Evolutionary conservation across 1,284 basidiomycete genomes (phyloP), one percentile per base, ranked within the genome.

Genomic region (Anthracocystis walkeri): DNA sequence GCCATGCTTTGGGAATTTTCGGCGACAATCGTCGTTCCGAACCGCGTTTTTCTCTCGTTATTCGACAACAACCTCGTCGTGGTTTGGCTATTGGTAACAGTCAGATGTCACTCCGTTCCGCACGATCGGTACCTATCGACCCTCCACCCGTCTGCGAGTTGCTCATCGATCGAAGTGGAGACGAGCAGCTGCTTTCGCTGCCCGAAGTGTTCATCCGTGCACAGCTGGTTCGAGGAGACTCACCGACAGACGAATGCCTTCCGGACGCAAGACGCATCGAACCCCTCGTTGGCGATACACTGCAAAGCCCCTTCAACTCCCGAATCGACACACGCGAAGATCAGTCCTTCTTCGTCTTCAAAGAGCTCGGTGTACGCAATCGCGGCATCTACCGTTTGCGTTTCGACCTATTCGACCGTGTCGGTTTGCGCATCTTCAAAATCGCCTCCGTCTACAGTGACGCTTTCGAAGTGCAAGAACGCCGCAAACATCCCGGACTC

Each of bases 311-410:
- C 16, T 67, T 77, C 64, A 73, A 69, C 44, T 73, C 70, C 10
- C 63, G 66, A 50, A 74, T 77, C 58, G 75, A 72, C 46, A 66
- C 66, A 3, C 56, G 69, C 20, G 68, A 71, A 27, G 74, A 76
- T 25, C 77, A 76, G 41, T 61, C 64, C 57, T 71, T 79, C 56
- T 80, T 80, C 56, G 70, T 80, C 54, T 80, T 80, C 59, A 71
- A 76, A 18, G 78, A 80, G 60, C 67, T 80, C 42, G 70, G 77
- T 14, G 68, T 80, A 3, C 73, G 76, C 41, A 60, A 58, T 18
- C 52, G 60, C 4, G 78, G 78, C 49, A 20, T 70, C 12, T 80
- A 74, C 56, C 65, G 77, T 5, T 35, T 80, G n/a, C 64, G 76
- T 3, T 75, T 78, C 56, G 78, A 80, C 52, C 58, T 80, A 14